Conservation (phyloP, 202 grass and related monocot genomes). For the Eragrostis tef region DNA sequence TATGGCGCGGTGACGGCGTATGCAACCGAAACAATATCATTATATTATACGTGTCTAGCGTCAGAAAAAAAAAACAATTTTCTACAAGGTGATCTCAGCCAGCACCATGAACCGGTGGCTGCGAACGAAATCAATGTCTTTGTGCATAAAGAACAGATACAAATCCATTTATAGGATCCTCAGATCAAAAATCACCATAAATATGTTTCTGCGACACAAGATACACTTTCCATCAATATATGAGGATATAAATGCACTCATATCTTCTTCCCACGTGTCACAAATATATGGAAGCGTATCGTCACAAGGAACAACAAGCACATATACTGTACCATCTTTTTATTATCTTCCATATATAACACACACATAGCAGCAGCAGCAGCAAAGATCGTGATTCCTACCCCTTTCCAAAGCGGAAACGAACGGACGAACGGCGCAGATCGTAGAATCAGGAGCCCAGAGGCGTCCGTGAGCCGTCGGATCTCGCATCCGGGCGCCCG, state of each 20-base stretch:
- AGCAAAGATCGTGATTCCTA: background rate
- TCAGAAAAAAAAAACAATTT: no score
- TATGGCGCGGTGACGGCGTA: no score
- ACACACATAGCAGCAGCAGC: background rate
- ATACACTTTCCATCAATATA: background rate
- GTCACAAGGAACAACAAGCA: background rate
- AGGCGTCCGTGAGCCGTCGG: conserved; percentile 9
- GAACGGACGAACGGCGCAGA: conserved; percentile 21
- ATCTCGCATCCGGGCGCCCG: background rate
- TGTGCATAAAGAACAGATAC: background rate
- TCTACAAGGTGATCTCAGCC: no score
- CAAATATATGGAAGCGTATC: background rate
- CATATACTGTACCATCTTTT: background rate
- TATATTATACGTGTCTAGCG: no score
- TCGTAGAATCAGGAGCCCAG: background rate
- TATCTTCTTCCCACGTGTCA: background rate
- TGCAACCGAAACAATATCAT: no score
- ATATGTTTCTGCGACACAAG: background rate
- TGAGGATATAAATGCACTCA: background rate
- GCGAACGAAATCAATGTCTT: background rate
- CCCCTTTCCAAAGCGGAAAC: background rate
- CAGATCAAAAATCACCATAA: background rate
- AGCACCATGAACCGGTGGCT: background rate
- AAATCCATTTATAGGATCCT: background rate
- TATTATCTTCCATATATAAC: background rate